Conservation (phyloP, 2,329 filamentous ascomycete genomes). For the Apiospora marii region DNA sequence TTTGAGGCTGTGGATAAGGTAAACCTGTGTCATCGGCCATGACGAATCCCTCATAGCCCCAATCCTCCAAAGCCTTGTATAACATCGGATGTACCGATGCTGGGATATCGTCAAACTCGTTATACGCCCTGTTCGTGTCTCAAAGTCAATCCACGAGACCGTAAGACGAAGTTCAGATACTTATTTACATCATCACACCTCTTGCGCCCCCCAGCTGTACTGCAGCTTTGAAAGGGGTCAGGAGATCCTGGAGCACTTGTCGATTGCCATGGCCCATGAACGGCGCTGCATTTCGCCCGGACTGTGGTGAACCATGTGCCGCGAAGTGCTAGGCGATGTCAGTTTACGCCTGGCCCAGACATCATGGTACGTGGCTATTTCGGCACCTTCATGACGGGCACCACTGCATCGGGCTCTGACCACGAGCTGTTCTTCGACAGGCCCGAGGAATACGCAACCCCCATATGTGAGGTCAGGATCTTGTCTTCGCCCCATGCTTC, state of each 20-base stretch:
- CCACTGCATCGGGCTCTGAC: conserved; percentile 51
- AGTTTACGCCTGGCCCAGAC: not conserved
- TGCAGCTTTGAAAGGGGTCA: conserved; percentile 52
- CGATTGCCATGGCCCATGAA: conserved; percentile 53
- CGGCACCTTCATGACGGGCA: conserved; percentile 50
- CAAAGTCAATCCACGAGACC: conserved; percentile 13
- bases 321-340: conserved; percentile 48
- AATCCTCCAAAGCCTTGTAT: conserved; percentile 47
- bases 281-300: conserved; percentile 51
- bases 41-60: conserved; percentile 51
- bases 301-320: conserved; percentile 51
- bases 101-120: conserved; percentile 51
- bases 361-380: not conserved
- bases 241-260: conserved; percentile 51
- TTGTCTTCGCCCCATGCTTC: conserved; percentile 58
- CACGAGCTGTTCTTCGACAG: conserved; percentile 53
- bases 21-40: conserved; percentile 52
- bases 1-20: not conserved
- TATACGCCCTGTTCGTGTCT: conserved; percentile 43
- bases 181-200: conserved; percentile 52
- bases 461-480: conserved; percentile 52
- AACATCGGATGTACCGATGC: conserved; percentile 49
- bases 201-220: conserved; percentile 50
- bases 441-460: conserved; percentile 51
- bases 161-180: not conserved